Evolutionary conservation across 805 yeast genomes (phyloP).

Genomic region (Wickerhamiella dianesei): DNA sequence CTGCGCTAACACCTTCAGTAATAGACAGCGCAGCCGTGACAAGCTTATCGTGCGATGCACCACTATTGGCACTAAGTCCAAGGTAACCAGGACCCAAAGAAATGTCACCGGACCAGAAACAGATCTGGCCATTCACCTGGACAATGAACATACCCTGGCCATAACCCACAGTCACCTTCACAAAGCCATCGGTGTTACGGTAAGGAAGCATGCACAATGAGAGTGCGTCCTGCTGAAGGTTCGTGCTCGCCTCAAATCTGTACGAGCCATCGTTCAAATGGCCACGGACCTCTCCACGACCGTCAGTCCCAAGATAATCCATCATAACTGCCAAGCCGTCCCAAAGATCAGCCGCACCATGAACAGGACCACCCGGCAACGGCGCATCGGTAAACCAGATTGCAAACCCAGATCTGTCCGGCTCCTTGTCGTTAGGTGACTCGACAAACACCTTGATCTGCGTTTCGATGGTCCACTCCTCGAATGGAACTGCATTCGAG

Average conservation of each 20-base stretch:
- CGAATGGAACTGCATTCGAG: slow-evolving; percentile 17
- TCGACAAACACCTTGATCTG: slow-evolving; percentile 20
- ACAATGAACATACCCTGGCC: slow-evolving; percentile 23
- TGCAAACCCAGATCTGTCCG: slow-evolving; percentile 25
- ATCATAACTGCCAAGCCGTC: slow-evolving; percentile 30
- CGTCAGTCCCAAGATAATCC: slow-evolving; percentile 24
- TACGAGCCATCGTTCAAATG: slow-evolving; percentile 29
- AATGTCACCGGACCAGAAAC: slow-evolving; percentile 25
- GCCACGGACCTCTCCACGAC: slow-evolving; percentile 25
- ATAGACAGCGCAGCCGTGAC: slow-evolving; percentile 9
- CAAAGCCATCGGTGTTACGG: slow-evolving; percentile 22
- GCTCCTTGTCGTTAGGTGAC: slow-evolving; percentile 10
- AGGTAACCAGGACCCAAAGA: slow-evolving; percentile 20
- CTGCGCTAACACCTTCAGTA: slow-evolving; percentile 10
- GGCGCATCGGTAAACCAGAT: slow-evolving; percentile 26
- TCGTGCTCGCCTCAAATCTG: slow-evolving; percentile 16
- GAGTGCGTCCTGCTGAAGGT: slow-evolving; percentile 24
- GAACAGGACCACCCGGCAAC: slow-evolving; percentile 24
- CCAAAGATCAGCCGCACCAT: slow-evolving; percentile 28
- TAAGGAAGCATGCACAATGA: slow-evolving; percentile 26
- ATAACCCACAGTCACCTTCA: slow-evolving; percentile 24
- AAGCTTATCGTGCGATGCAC: slow-evolving; percentile 13
- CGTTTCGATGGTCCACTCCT: slow-evolving; percentile 26
- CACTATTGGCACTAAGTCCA: slow-evolving; percentile 26
- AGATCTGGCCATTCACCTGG: slow-evolving; percentile 27